Evolutionary conservation across 192 early-diverging fungal genomes (phyloP), one percentile per base, ranked within the genome.

Genomic region (Cladochytrium replicatum): DNA sequence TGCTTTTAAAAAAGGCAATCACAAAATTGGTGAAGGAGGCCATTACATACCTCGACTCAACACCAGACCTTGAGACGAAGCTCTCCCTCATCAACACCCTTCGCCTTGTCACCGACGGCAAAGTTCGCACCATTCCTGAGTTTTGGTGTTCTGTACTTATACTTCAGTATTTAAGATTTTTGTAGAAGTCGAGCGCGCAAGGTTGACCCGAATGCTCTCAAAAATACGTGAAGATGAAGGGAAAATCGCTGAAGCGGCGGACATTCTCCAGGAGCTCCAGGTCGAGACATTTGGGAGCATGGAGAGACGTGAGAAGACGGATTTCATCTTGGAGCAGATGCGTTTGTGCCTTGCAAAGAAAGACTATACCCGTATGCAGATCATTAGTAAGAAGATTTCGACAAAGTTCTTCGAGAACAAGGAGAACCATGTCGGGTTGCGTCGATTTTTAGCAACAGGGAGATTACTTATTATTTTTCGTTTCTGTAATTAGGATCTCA

Each of bases 251-350:
- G 88, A 90, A 57, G 96, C 96, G 3, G 88, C 88, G 24, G 92
- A 97, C 44, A 86, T 91, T 58, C 67, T 99, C 55, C 93, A 97
- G 66, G 92, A 95, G 55, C 67, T 99, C 42, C 93, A 97, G 68
- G 90, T 96, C 8, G 96, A 99, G 69, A 99, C 96, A 3, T 97
- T 89, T 66, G 96, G 96, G 23, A 93, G 91, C 15, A 97, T 99
- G 93, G 92, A 97, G 49, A 85, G 85, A 60, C 83, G 92, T 38
- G 96, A 99, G 66, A 99, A 99, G 75, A 94, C 91, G 1, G 92
- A 96, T 54, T 99, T 99, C 64, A 94, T 99, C 58, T 64, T 99
- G 29, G 93, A 97, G 67, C 96, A 99, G 66, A 93, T 99, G 87
- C 83, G 96, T 28, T 73, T 99, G 28, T 85, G 85, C 52, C 63